Conservation (phyloP, 139 green algal species). For the Chlorokybus atmophyticus region DNA sequence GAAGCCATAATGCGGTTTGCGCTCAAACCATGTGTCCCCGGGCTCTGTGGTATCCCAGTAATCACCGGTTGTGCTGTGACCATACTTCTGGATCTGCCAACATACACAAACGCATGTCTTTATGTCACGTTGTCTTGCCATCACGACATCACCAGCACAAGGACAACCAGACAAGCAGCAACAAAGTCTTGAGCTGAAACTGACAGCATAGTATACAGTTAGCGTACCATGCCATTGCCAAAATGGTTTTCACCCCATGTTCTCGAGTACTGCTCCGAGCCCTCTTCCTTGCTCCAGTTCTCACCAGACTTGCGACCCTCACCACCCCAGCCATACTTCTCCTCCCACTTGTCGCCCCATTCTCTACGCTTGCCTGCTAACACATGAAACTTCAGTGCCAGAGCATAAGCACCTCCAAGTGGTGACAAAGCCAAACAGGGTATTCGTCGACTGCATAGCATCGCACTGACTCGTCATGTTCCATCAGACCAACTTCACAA, state of each 20-base stretch:
- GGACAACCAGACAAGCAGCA: no score
- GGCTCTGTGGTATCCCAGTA: constrained; percentile 23
- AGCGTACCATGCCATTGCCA: no score
- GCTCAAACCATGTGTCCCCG: constrained; percentile 23
- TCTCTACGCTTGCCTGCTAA: not conserved
- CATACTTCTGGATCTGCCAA: constrained; percentile 26
- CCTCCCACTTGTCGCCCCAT: constrained; percentile 33
- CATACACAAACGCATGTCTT: no score
- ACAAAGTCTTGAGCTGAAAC: no score
- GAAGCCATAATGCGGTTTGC: constrained; percentile 25
- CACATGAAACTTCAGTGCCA: not conserved
- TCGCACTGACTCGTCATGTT: no score
- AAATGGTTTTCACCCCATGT: constrained; percentile 27
- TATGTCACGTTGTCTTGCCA: no score
- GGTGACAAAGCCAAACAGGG: no score
- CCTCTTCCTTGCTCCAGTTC: constrained; percentile 17
- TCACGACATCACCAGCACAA: no score
- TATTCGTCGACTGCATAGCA: no score
- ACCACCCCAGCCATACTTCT: constrained; percentile 13
- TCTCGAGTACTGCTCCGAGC: constrained; percentile 11
- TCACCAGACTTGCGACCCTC: constrained; percentile 11
- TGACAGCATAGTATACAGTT: no score
- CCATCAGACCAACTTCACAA: no score
- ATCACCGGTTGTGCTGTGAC: constrained; percentile 19
- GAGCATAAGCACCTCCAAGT: not conserved